Percentiles rank a stretch among this genome's conserved stretches.
phyloP scores from a whole-genome alignment of 768 basidiomycete species.

The Termitomyces sp. region DNA sequence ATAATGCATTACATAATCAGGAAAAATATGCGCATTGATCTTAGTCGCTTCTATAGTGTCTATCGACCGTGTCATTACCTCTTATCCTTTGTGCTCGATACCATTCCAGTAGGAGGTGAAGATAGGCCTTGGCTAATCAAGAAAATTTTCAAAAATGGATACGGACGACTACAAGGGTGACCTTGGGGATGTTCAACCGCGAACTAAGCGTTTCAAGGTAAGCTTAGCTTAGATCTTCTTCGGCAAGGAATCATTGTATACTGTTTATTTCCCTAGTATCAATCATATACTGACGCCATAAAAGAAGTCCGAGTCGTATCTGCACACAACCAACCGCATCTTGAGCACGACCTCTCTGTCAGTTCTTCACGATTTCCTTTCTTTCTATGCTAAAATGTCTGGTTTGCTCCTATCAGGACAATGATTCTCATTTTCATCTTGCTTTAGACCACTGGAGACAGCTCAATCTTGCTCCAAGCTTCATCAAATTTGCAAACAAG shows the following conservation, averaged over 20 bases:
- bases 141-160: not conserved
- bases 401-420: constrained; percentile 42
- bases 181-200: constrained; percentile 22
- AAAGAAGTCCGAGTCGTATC: constrained; percentile 73
- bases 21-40: not conserved
- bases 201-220: constrained; percentile 51
- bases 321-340: constrained; percentile 46
- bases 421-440: constrained; percentile 73
- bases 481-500: constrained; percentile 62
- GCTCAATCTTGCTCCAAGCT: constrained; percentile 73
- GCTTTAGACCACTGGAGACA: constrained; percentile 74
- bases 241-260: not conserved
- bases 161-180: constrained; percentile 18
- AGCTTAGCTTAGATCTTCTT: not conserved
- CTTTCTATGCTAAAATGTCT: not conserved
- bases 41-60: not conserved
- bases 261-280: constrained; percentile 41
- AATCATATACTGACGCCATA: constrained; percentile 63
- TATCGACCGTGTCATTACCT: not conserved
- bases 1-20: not conserved
- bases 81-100: not conserved
- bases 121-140: not conserved
- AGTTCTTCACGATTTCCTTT: constrained; percentile 19
- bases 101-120: not conserved
- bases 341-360: constrained; percentile 59